phyloP scores from a whole-genome alignment of 2,329 filamentous ascomycete species.

The Lachnellula willkommii region DNA sequence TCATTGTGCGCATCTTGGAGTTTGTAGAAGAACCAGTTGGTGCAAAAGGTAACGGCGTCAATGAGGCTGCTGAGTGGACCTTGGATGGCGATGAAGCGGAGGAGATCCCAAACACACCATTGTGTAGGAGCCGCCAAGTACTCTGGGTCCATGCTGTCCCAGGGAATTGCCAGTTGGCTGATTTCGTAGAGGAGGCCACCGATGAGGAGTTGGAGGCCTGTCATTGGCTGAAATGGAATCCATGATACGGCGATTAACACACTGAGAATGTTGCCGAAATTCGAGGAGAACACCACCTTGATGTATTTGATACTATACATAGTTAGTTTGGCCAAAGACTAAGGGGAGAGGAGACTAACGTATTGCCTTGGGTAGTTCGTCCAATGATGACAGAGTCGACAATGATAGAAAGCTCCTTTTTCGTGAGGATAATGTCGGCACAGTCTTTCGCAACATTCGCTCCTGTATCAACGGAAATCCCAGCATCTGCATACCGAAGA shows the following conservation, averaged over 20 bases:
- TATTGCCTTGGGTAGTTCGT: slow-evolving; percentile 9
- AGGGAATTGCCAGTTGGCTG: slow-evolving; percentile 6
- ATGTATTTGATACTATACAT: slow-evolving; percentile 10
- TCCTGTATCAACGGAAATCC: slow-evolving; percentile 9
- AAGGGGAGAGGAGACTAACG: slow-evolving; percentile 1
- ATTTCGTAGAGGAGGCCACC: slow-evolving; percentile 5
- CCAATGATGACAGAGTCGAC: slow-evolving; percentile 5
- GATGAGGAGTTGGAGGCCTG: slow-evolving; percentile 4
- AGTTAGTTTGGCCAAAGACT: neutral
- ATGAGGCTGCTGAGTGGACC: slow-evolving; percentile 4
- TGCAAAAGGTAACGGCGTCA: slow-evolving; percentile 5
- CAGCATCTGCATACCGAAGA: slow-evolving; percentile 7
- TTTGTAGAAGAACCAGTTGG: slow-evolving; percentile 7
- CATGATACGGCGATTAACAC: neutral
- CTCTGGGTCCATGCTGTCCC: slow-evolving; percentile 5
- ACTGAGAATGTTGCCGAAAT: slow-evolving; percentile 5
- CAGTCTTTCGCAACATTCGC: slow-evolving; percentile 10
- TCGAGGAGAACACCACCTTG: slow-evolving; percentile 6
- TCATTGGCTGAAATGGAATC: slow-evolving; percentile 9
- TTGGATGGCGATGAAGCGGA: slow-evolving; percentile 5
- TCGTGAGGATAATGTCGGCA: slow-evolving; percentile 8
- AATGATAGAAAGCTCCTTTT: slow-evolving; percentile 12
- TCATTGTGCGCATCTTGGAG: neutral
- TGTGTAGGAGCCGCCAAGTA: slow-evolving; percentile 1
- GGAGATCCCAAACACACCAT: slow-evolving; percentile 4